Evolutionary conservation across 176 grass and related monocot genomes (phyloP), one percentile per base, ranked within the genome.

Genomic region (Chloris gayana): DNA sequence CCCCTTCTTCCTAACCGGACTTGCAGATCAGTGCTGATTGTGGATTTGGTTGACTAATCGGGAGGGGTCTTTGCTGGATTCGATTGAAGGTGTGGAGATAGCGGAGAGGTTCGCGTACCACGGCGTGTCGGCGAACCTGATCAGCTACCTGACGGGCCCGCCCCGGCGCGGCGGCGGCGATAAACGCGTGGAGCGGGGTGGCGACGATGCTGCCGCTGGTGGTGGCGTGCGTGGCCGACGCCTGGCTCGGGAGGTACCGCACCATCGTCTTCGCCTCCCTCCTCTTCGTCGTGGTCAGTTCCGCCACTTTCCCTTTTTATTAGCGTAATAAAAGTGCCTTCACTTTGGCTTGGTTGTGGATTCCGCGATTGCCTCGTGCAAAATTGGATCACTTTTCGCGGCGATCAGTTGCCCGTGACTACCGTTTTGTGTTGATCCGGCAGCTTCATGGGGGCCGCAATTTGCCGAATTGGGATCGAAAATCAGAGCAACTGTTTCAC

Each of bases 71-170:
- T 33, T 62, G 15, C 83, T 29, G 21, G 0, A 49, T 66, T 80
- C 18, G 8, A 19, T 49, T 17, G 18, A 54, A 94, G 92, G 83
- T 7, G 71, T 84, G 80, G 92, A 94, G 87, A 87, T 89, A 15
- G 92, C 89, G 34, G 89, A 94, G 92, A 57, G 89, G 67, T 91
- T 80, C 72, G 80, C 92, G 59, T 91, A 87, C 86, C 82, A 81
- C 69, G 92, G 92, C 0, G 82, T 94, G 35, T 66, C 83, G 66
- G 84, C 86, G 24, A 94, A 91, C 80, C 83, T 94, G 58, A 94
- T 94, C 72, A 89, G 67, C 68, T 94, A 91, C 81, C 82, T 94
- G 51, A 94, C 92, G 30, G 92, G 86, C 0, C 89, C 82, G 51
- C 76, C 89, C 89, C 5, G 70, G 58, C 57, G 92, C 89, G 1